phyloP scores from a whole-genome alignment of 495 filamentous ascomycete genomes.

The Chaetomium cochliodes region DNA sequence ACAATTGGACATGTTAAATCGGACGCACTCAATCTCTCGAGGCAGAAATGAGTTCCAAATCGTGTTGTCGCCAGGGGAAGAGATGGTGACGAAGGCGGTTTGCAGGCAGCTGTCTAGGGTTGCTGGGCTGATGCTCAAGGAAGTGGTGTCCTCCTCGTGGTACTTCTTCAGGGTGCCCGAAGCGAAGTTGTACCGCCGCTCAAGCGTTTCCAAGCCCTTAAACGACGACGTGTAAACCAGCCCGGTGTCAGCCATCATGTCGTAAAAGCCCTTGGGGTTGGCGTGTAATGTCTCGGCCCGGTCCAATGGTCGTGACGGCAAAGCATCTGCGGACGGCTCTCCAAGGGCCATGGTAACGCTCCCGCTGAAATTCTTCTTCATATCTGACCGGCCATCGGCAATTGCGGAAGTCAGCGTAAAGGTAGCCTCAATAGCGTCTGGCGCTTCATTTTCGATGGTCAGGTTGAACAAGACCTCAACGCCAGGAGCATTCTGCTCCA shows the following conservation, averaged over 20 bases:
- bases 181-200: slow-evolving; percentile 47
- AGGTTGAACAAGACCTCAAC: slow-evolving; percentile 50
- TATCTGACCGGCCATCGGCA: slow-evolving; percentile 36
- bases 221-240: slow-evolving; percentile 48
- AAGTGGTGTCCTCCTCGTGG: slow-evolving; percentile 37
- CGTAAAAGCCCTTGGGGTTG: slow-evolving; percentile 44
- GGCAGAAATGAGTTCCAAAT: slow-evolving; percentile 51
- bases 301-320: slow-evolving; percentile 30
- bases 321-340: slow-evolving; percentile 22
- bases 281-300: slow-evolving; percentile 39
- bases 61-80: slow-evolving; percentile 46
- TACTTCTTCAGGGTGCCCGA: slow-evolving; percentile 38
- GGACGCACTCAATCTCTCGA: slow-evolving; percentile 33
- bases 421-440: slow-evolving; percentile 35
- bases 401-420: slow-evolving; percentile 41
- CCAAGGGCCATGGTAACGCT: slow-evolving; percentile 38
- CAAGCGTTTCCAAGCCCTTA: slow-evolving; percentile 38
- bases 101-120: slow-evolving; percentile 53
- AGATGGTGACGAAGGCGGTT: slow-evolving; percentile 43
- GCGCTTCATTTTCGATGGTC: slow-evolving; percentile 16
- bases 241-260: slow-evolving; percentile 44
- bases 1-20: slow-evolving; percentile 43
- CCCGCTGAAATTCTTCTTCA: slow-evolving; percentile 42
- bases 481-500: slow-evolving; percentile 48
- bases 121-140: slow-evolving; percentile 46